These are phyloP conservation scores for Phytophthora podocarpi DNA, from an alignment of 352 stramenopile species.

Conservation along the genomic window DNA sequence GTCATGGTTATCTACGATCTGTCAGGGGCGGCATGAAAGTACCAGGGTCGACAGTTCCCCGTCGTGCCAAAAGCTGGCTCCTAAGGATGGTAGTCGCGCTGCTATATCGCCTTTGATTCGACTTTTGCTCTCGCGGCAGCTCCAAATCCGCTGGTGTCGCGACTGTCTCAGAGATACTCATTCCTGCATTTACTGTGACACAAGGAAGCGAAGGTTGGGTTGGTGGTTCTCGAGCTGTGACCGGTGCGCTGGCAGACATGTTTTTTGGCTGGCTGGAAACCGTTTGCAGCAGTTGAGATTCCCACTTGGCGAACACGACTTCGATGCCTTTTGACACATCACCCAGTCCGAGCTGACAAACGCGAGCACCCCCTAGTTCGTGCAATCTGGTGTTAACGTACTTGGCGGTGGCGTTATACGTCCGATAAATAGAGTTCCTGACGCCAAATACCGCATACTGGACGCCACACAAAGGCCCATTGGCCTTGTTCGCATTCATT, in stretches of 20 bases:
- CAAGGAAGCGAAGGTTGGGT: constrained; percentile 1
- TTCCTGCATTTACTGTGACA: not conserved
- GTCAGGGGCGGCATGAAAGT: constrained; percentile 1
- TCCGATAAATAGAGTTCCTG: constrained; percentile 94
- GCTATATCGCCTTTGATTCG: not conserved
- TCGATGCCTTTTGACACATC: constrained; percentile 92
- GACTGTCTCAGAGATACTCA: not conserved
- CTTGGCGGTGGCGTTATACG: constrained; percentile 95
- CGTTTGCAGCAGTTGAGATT: constrained; percentile 56
- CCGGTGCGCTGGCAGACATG: not conserved
- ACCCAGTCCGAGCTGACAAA: constrained; percentile 83
- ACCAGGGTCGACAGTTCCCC: not conserved
- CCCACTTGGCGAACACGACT: constrained; percentile 73
- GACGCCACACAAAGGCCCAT: constrained; percentile 9
- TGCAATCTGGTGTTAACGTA: constrained; percentile 80
- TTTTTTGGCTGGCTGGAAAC: constrained; percentile 6
- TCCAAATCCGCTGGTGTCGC: not conserved
- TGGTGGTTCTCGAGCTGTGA: constrained; percentile 1
- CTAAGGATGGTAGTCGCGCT: not conserved
- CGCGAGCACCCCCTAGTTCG: constrained; percentile 67
- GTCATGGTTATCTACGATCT: not conserved
- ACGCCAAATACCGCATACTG: constrained; percentile 85
- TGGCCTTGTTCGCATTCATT: not conserved
- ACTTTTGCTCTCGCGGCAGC: not conserved
- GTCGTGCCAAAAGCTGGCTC: no score